Percentiles rank a stretch among this genome's conserved stretches.
Conservation (phyloP, 305 asterid species). For the Fraxinus sp. region DNA sequence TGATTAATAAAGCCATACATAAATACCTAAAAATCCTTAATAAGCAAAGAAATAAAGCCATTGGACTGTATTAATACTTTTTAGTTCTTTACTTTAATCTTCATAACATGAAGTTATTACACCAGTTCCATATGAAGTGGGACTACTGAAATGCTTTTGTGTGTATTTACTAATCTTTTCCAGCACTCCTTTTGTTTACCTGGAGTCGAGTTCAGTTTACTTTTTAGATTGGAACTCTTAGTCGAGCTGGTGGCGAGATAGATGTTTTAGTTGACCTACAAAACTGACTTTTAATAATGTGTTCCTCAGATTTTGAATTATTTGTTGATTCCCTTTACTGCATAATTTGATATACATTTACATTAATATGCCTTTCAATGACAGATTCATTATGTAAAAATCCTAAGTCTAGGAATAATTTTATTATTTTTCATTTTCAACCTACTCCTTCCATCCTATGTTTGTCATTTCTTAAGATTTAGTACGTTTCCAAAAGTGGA, state of each 20-base stretch:
- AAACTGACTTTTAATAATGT: background rate
- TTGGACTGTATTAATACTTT: no score
- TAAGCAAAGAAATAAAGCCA: no score
- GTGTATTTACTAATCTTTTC: background rate
- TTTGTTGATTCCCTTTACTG: background rate
- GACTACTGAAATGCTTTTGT: background rate
- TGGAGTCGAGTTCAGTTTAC: background rate
- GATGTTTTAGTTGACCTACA: background rate
- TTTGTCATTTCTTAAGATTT: background rate
- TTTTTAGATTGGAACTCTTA: background rate
- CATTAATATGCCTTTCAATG: background rate
- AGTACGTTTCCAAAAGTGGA: background rate
- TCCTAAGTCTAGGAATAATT: background rate
- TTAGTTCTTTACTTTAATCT: no score
- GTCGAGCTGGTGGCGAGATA: background rate
- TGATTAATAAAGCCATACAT: no score
- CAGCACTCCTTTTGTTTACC: background rate
- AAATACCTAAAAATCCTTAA: no score
- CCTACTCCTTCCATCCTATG: background rate
- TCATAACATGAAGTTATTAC: no score
- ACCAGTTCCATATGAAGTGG: background rate
- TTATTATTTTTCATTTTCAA: background rate
- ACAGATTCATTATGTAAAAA: background rate
- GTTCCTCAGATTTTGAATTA: background rate
- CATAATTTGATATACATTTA: background rate